A percentile compares a stretch with the other conserved stretches of the same genome.
Evolutionary conservation across 2,329 filamentous ascomycete genomes (phyloP).

Genomic region (Aspergillus calidoustus): DNA sequence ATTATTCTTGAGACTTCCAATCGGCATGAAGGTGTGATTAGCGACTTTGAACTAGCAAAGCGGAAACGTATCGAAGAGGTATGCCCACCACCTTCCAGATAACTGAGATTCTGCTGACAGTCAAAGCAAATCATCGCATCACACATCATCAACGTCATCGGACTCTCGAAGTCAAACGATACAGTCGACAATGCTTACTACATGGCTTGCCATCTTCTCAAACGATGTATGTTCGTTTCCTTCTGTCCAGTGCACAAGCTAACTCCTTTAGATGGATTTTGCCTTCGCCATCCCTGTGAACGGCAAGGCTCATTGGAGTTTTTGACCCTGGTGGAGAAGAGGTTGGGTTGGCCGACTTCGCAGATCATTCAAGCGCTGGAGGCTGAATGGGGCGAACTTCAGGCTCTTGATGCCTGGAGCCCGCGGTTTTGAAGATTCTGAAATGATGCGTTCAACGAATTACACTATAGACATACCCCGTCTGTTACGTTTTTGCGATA

Average conservation of each 20-base stretch:
- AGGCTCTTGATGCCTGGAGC: slow-evolving; percentile 22
- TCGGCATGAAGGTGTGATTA: slow-evolving; percentile 25
- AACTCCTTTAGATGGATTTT: slow-evolving; percentile 36
- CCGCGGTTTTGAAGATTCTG: neutral
- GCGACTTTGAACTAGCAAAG: slow-evolving; percentile 35
- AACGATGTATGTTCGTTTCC: slow-evolving; percentile 33
- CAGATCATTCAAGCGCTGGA: slow-evolving; percentile 37
- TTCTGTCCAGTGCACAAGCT: neutral
- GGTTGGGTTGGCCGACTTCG: slow-evolving; percentile 37
- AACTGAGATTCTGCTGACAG: neutral
- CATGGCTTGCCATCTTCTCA: slow-evolving; percentile 38
- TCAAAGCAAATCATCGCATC: slow-evolving; percentile 34
- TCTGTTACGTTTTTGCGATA: neutral
- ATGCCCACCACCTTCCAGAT: neutral
- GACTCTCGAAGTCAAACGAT: slow-evolving; percentile 40
- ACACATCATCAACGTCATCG: slow-evolving; percentile 36
- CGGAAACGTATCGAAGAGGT: slow-evolving; percentile 36
- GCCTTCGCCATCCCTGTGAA: slow-evolving; percentile 32
- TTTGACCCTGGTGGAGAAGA: slow-evolving; percentile 32
- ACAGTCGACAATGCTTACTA: slow-evolving; percentile 41
- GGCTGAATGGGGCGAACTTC: slow-evolving; percentile 36
- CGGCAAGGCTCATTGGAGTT: slow-evolving; percentile 36
- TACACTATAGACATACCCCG: neutral
- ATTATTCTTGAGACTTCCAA: slow-evolving; percentile 38
- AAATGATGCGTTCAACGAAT: neutral